Evolutionary conservation across 805 yeast species (phyloP), one percentile per base, ranked within the genome.

Genomic region (Zygotorulaspora florentina): DNA sequence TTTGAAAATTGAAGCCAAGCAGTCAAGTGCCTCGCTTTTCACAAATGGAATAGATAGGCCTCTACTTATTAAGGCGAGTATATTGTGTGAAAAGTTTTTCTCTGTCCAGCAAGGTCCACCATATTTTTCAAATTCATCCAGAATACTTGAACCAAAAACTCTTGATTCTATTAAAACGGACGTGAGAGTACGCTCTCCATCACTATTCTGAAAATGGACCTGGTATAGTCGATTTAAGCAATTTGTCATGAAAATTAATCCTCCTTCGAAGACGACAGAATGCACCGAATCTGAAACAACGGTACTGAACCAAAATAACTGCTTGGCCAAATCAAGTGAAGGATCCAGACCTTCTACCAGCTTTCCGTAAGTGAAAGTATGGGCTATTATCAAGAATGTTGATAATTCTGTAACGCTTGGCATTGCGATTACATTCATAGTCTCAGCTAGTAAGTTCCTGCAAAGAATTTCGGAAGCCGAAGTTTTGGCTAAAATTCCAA

Each of bases 401-500:
- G 54, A 54, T 43, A 66, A 69, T 8, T 58, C 61, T 20, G 62
- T 56, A 12, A 64, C 56, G n/a, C 59, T 62, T 9, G 66, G 65
- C 38, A 58, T 58, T 1, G 69, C 64, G 6, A 65, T 44, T 8
- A 75, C 62, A 29, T 66, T 68, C 45, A 68, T 56, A 1, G 68
- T 59, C 42, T 62, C 65, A 2, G 44, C 38, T 8, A 65, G 42
- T 20, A 66, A 38, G 39, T 59, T 61, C 35, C 53, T 57, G 34
- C 75, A 77, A 53, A 69, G 57, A n/a, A 71, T 69, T 54, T 82
- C 86, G 40, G 79, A 77, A 20, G 84, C 76, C 23, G 87, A 88
- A 10, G 71, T 66, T 49, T 77, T 77, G 0, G 87, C 75, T 36
- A 87, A 62, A 30, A 83, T 78, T 33, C 96, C 93, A 13, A 86